Base-by-base conservation (phyloP, 306 rosid genomes). In the Glycine soja region DNA sequence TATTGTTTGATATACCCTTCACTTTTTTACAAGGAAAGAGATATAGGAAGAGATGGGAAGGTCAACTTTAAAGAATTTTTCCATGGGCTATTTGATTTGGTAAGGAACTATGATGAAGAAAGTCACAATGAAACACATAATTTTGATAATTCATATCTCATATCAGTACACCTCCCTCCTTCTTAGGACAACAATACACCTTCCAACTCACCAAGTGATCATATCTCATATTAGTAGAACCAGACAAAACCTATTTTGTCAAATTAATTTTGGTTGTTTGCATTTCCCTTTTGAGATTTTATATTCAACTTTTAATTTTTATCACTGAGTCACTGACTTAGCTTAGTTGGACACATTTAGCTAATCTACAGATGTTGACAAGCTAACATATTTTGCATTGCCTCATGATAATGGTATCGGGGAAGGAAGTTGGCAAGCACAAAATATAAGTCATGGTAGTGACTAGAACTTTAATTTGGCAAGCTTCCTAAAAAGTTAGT, bases 61-160 rank as follows among this genome's bases (percentile, higher is more conserved):
- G 61, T 95, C 50, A 93, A 92, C 91, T 95, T 91, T 70, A 90
- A 95, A 71, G 98, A 95, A 85, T 95, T 95, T 88, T 95, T 93
- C 83, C 99, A 93, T 65, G 98, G 99, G 80, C 93, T 95, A 70
- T 95, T 95, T 88, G 99, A 95, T 88, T 86, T 93, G 91, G 99
- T 95, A 77, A 89, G 98, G 84, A 92, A 89, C 89, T 91, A 89
- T 74, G 97, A 91, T 8, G 99, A 88, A 50, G 92, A 95, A 85
- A 81, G 40, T 87, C 96, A 93, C 86, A 89, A 85, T 85, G 58
- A 77, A 80, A 72, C 97, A 11, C 69, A 50, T 51, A 45, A 32
- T 24, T 24, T 2, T 24, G 91, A 86, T 82, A 81, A 87, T 78
- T 80, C 95, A 67, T n/a, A n/a, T n/a, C n/a, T n/a, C n/a, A n/a